Conservation (phyloP, 2,329 filamentous ascomycete species). For the Aspergillus jensenii region DNA sequence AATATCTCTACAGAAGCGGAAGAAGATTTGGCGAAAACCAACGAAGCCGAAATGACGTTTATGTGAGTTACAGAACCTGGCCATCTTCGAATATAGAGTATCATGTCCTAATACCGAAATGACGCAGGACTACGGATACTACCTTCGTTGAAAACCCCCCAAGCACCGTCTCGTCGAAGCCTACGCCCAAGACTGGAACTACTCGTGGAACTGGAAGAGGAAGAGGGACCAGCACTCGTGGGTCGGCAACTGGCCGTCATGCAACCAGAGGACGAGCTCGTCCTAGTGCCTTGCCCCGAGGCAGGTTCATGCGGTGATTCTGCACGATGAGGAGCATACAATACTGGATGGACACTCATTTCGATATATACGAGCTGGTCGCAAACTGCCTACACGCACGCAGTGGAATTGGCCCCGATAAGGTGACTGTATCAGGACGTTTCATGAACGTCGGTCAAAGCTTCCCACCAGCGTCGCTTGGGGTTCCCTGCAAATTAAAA, state of each 20-base stretch:
- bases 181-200: conserved; percentile 33
- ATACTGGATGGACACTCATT: not conserved
- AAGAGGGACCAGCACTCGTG: conserved; percentile 23
- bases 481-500: not conserved
- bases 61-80: conserved; percentile 56
- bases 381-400: not conserved
- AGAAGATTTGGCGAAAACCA: conserved; percentile 31
- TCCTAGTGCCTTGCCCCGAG: conserved; percentile 40
- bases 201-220: conserved; percentile 23
- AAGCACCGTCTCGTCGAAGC: conserved; percentile 48
- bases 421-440: not conserved
- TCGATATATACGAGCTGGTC: not conserved
- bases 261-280: conserved; percentile 39
- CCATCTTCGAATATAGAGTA: not conserved
- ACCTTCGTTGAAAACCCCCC: conserved; percentile 86
- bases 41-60: conserved; percentile 76
- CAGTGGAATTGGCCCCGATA: not conserved
- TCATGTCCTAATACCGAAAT: conserved; percentile 3
- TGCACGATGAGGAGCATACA: not conserved
- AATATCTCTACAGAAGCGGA: conserved; percentile 32
- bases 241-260: conserved; percentile 32
- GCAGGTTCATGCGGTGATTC: conserved; percentile 38
- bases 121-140: conserved; percentile 77
- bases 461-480: not conserved
- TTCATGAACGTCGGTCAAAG: not conserved